Conservation (phyloP, 306 rosid genomes). For the Hippophae gyantsensis region DNA sequence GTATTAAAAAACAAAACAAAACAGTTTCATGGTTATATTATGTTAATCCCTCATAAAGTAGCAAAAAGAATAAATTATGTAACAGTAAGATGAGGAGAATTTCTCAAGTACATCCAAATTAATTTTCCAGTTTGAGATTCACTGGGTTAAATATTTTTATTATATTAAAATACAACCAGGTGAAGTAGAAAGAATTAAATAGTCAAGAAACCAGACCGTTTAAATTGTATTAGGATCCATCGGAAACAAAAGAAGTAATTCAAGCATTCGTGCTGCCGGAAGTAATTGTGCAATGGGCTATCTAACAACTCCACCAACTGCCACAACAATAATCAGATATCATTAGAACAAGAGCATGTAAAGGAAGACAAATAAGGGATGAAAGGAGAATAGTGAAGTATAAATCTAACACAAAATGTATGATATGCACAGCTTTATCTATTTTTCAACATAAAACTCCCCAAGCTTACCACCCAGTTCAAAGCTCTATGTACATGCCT, state of each 20-base stretch:
- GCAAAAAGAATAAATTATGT: no score
- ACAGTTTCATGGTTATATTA: not conserved
- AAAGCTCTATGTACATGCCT: no score
- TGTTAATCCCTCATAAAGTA: not conserved
- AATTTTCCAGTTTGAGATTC: no score
- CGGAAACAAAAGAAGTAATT: slow-evolving; percentile 98
- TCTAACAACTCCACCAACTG: slow-evolving; percentile 98
- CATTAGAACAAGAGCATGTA: slow-evolving; percentile 12
- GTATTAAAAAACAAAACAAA: not conserved
- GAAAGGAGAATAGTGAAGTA: no score
- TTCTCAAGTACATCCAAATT: no score
- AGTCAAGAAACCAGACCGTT: slow-evolving; percentile 51
- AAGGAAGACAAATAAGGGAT: not conserved
- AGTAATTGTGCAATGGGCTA: slow-evolving; percentile 75
- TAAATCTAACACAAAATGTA: no score
- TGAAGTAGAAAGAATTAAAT: not conserved
- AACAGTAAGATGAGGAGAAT: no score
- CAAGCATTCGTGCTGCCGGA: slow-evolving; percentile 82
- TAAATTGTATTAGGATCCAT: slow-evolving; percentile 93
- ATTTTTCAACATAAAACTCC: no score
- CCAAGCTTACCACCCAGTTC: no score
- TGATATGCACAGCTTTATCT: no score
- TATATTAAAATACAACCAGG: no score
- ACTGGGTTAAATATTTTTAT: no score
- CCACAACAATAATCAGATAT: slow-evolving; percentile 23